phyloP scores from a whole-genome alignment of 2,329 filamentous ascomycete species.

The Aspergillus persii region DNA sequence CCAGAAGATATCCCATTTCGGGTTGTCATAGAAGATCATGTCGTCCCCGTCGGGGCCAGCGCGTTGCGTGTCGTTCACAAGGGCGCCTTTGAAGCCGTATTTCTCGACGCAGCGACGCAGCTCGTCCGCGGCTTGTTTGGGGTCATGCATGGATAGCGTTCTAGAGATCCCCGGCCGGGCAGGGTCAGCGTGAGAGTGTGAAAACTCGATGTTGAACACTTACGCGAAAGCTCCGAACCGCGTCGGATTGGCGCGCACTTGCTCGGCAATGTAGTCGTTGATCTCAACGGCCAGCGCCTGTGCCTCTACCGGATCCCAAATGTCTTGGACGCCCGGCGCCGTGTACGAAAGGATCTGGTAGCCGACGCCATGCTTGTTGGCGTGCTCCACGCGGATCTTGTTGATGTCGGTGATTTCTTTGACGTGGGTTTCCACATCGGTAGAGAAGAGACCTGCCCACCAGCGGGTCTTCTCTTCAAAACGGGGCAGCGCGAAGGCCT shows the following conservation, averaged over 20 bases:
- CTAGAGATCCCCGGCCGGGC: constrained; percentile 10
- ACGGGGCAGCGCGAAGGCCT: constrained; percentile 60
- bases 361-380: constrained; percentile 47
- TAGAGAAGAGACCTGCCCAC: constrained; percentile 61
- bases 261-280: constrained; percentile 47
- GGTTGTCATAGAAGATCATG: constrained; percentile 63
- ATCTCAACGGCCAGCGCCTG: constrained; percentile 46
- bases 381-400: constrained; percentile 42
- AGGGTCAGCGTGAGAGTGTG: too few relatives aligned
- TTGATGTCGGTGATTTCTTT: constrained; percentile 54
- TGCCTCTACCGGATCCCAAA: constrained; percentile 45
- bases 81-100: constrained; percentile 61
- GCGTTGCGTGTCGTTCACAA: constrained; percentile 63
- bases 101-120: constrained; percentile 52
- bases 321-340: constrained; percentile 49
- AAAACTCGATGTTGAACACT: background rate
- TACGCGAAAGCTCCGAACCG: constrained; percentile 47
- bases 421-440: constrained; percentile 58
- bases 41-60: constrained; percentile 58
- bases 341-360: constrained; percentile 51
- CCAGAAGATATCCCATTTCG: constrained; percentile 62
- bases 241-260: constrained; percentile 43
- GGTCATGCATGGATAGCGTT: constrained; percentile 42
- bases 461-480: constrained; percentile 58
- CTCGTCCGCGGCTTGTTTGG: constrained; percentile 38